Conservation (phyloP, 805 yeast species). For the Hyphopichia homilentoma region DNA sequence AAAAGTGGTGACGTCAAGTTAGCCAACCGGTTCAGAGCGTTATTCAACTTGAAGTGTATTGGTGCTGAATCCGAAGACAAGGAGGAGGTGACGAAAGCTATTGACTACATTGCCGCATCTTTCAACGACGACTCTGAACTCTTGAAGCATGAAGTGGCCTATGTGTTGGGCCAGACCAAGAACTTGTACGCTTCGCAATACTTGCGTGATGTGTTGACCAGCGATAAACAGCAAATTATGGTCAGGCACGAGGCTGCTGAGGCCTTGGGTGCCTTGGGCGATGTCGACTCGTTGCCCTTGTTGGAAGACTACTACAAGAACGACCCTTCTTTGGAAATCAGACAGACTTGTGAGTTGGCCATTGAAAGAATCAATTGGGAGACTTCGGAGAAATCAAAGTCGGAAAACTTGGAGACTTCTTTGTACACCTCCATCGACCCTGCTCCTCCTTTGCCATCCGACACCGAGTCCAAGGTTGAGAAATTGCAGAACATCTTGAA, state of each 20-base stretch:
- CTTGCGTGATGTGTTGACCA: slow-evolving; percentile 66
- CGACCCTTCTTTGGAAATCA: slow-evolving; percentile 83
- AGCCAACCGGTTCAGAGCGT: slow-evolving; percentile 89
- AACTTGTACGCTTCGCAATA: slow-evolving; percentile 75
- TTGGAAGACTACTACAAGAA: slow-evolving; percentile 59
- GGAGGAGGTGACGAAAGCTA: slow-evolving; percentile 58
- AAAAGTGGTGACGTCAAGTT: slow-evolving; percentile 65
- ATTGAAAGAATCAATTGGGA: slow-evolving; percentile 95
- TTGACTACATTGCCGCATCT: slow-evolving; percentile 80
- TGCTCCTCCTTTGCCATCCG: slow-evolving; percentile 91
- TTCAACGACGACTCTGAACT: slow-evolving; percentile 82
- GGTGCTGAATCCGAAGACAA: slow-evolving; percentile 67
- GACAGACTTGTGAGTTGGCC: slow-evolving; percentile 97
- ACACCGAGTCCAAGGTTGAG: slow-evolving; percentile 51
- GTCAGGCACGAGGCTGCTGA: slow-evolving; percentile 99
- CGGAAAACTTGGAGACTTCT: slow-evolving; percentile 70
- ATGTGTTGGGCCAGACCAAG: slow-evolving; percentile 93
- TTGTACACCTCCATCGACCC: slow-evolving; percentile 91
- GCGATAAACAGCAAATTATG: slow-evolving; percentile 78
- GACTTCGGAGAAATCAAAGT: slow-evolving; percentile 58
- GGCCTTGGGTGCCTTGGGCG: slow-evolving; percentile 95
- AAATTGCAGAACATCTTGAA: slow-evolving; percentile 67
- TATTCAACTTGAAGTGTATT: slow-evolving; percentile 82
- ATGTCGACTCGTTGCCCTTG: slow-evolving; percentile 62
- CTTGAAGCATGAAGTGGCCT: slow-evolving; percentile 96